Conservation (phyloP, 768 basidiomycete genomes). For the Psilocybe subaeruginosa region DNA sequence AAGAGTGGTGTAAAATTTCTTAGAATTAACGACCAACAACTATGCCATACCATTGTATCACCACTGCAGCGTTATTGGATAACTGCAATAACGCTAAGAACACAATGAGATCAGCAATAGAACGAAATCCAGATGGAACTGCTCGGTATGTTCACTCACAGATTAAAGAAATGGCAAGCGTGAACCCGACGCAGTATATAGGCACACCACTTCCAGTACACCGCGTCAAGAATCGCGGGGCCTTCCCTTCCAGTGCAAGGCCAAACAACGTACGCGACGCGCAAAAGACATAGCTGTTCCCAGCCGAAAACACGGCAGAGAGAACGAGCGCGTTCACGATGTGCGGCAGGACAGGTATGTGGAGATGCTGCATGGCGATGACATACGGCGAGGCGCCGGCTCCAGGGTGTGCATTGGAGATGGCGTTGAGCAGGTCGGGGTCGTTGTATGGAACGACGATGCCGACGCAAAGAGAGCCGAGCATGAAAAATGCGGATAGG, state of each 20-base stretch:
- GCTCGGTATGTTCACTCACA: conserved; percentile 26
- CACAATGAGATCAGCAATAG: neutral
- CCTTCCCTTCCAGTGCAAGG: conserved; percentile 63
- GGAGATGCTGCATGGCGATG: conserved; percentile 73
- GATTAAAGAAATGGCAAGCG: conserved; percentile 40
- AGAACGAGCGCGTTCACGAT: conserved; percentile 77
- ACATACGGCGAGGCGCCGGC: conserved; percentile 81
- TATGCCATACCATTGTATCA: conserved; percentile 44
- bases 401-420: conserved; percentile 58
- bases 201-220: conserved; percentile 63
- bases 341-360: conserved; percentile 66
- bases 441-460: conserved; percentile 81
- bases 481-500: conserved; percentile 76
- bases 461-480: conserved; percentile 73
- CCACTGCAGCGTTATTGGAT: conserved; percentile 49
- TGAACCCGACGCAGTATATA: conserved; percentile 50
- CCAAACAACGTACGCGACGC: conserved; percentile 56
- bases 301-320: conserved; percentile 71
- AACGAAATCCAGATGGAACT: neutral
- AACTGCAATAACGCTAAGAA: conserved; percentile 48
- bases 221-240: conserved; percentile 52
- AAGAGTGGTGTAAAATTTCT: neutral
- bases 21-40: neutral
- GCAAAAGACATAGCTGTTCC: conserved; percentile 70
- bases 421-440: conserved; percentile 49